Evolutionary conservation across 148 eudicot genomes (phyloP).

Genomic region (Oxyria digyna): DNA sequence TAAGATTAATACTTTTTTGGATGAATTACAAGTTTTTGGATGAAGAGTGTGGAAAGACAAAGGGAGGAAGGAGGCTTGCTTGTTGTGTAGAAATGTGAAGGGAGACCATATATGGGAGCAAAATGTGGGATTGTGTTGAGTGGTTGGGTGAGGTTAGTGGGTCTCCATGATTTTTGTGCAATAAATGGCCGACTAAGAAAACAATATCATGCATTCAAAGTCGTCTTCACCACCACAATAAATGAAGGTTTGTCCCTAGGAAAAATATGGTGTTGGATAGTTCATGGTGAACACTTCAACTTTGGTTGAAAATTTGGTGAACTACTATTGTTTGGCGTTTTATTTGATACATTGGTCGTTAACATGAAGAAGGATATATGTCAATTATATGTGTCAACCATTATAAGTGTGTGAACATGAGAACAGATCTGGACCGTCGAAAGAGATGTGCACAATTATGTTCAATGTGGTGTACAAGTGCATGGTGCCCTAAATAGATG

Average conservation of each 20-base stretch:
- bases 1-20: not conserved
- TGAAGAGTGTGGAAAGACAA: not conserved
- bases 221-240: not conserved
- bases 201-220: not conserved
- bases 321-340: too few relatives aligned
- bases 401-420: too few relatives aligned
- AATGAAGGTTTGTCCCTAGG: not conserved
- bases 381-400: too few relatives aligned
- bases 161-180: not conserved
- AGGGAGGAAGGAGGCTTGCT: not conserved
- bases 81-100: not conserved
- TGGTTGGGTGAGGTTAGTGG: constrained; percentile 8
- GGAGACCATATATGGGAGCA: not conserved
- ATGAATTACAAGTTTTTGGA: not conserved
- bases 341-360: too few relatives aligned
- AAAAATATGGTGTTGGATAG: not conserved
- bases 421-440: too few relatives aligned
- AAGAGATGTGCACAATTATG: too few relatives aligned
- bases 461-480: too few relatives aligned
- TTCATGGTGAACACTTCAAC: not conserved
- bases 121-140: constrained; percentile 7
- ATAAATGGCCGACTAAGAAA: constrained; percentile 9
- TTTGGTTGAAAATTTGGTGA: not conserved
- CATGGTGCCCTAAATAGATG: too few relatives aligned
- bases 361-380: too few relatives aligned